Base-by-base conservation (phyloP, 805 yeast genomes). In the Saccharomycopsis selenospora region DNA sequence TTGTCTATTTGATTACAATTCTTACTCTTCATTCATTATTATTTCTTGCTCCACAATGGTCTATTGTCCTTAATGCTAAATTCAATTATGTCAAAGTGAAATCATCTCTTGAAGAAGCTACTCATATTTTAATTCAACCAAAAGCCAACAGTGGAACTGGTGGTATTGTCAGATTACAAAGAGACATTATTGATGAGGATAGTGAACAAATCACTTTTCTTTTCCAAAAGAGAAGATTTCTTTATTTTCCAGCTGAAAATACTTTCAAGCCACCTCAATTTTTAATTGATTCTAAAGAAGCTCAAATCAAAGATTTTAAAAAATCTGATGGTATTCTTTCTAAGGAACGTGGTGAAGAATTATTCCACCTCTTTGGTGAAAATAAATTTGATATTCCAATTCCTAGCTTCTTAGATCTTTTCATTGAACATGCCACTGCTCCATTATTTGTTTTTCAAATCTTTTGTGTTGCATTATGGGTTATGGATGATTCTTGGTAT, bases 361-460 rank as follows among this genome's bases (percentile, higher is more conserved):
- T 69, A 33, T 56, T 58, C 40, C 77, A 89, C 60, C 68, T 77
- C 51, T 93, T 82, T 62, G 99, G 99, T 46, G 72, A 73, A 56
- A 93, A 93, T 69, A 76, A 76, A 56, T 93, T 93, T 62, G 99
- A 93, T 61, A 91, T 93, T 56, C 99, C 99, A 26, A 76, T 93
- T 48, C 99, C 99, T 45, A 78, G 96, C 0, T 91, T 93, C 59
- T 55, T 76, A 49, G 98, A 91, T 65, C 72, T 93, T 59, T 93
- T 93, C 72, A 83, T 87, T 61, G 98, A 93, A 67, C 99, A 93
- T 64, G 98, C 98, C 8, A 90, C 93, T 36, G 98, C 99, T 11
- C 99, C 99, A 10, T 87, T 93, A 65, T 93, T 93, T 59, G 96
- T 93, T 23, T 93, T 93, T 72, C 99, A 93, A 70, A 74, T 93